A percentile compares a stretch with the other conserved stretches of the same genome.
Evolutionary conservation across 805 yeast genomes (phyloP).

Genomic region (Brettanomyces nanus): DNA sequence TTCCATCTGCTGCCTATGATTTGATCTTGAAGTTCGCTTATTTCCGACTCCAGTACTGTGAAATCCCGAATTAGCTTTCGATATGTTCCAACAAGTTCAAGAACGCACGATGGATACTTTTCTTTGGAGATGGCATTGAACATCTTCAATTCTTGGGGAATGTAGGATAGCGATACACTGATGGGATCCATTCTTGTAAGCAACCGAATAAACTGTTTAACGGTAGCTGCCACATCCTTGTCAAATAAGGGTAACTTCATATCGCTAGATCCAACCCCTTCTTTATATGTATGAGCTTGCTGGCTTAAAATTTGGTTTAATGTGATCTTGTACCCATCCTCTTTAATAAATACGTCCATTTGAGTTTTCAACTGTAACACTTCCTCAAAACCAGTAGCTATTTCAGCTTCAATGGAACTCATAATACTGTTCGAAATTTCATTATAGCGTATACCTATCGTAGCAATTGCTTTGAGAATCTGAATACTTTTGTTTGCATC

Average conservation of each 20-base stretch:
- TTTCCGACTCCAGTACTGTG: slow-evolving; percentile 32
- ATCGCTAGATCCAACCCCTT: too few species aligned
- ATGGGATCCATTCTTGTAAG: slow-evolving; percentile 40
- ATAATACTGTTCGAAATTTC: slow-evolving; percentile 36
- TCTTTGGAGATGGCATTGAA: slow-evolving; percentile 27
- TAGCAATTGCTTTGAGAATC: slow-evolving; percentile 27
- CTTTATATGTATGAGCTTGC: too few species aligned
- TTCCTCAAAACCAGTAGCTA: slow-evolving; percentile 10
- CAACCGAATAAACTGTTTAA: slow-evolving; percentile 29
- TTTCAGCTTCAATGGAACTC: slow-evolving; percentile 32
- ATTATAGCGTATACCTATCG: slow-evolving; percentile 33
- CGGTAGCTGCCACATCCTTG: neutral
- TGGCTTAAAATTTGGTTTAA: too few species aligned
- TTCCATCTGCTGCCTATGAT: slow-evolving; percentile 50
- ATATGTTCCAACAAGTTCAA: slow-evolving; percentile 30
- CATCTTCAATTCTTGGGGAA: slow-evolving; percentile 42
- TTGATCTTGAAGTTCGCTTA: slow-evolving; percentile 34
- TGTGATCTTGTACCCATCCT: too few species aligned
- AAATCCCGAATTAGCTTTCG: slow-evolving; percentile 32
- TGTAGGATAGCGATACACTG: slow-evolving; percentile 40
- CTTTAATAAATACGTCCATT: too few species aligned
- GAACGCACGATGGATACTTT: slow-evolving; percentile 24
- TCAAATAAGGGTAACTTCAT: slow-evolving; percentile 5
- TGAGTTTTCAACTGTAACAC: too few species aligned
- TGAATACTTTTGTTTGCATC: slow-evolving; percentile 22